Evolutionary conservation across 495 filamentous ascomycete genomes (phyloP).

Genomic region (Xylaria venustula): DNA sequence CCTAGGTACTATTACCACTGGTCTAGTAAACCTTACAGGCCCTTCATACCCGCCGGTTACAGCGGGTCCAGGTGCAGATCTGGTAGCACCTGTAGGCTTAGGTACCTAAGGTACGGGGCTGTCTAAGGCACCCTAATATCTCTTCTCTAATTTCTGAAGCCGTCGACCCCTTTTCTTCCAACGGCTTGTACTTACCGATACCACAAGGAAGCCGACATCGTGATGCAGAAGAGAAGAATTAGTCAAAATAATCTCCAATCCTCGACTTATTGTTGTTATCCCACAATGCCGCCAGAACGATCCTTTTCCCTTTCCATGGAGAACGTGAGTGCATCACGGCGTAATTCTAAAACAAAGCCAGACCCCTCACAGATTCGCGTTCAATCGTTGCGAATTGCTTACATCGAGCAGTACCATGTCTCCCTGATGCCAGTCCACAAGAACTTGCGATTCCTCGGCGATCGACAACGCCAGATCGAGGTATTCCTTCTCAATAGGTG

Average conservation of each 20-base stretch:
- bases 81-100: too few species aligned
- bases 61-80: too few species aligned
- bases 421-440: slow-evolving; percentile 16
- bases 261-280: slow-evolving; percentile 17
- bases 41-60: too few species aligned
- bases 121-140: too few species aligned
- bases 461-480: slow-evolving; percentile 24
- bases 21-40: too few species aligned
- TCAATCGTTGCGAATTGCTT: background rate
- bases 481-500: slow-evolving; percentile 23
- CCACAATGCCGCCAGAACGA: slow-evolving; percentile 25
- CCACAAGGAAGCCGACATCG: too few species aligned
- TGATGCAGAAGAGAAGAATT: too few species aligned
- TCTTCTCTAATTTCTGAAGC: too few species aligned
- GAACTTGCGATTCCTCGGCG: slow-evolving; percentile 24
- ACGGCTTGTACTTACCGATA: too few species aligned
- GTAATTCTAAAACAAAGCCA: slow-evolving; percentile 20
- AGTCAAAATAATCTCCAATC: slow-evolving; percentile 11
- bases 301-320: slow-evolving; percentile 25
- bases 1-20: too few species aligned
- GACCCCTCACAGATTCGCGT: background rate
- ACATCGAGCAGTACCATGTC: slow-evolving; percentile 18
- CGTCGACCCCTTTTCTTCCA: too few species aligned
- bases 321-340: slow-evolving; percentile 28
- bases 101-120: too few species aligned